Evolutionary conservation across 1,284 basidiomycete species (phyloP), one percentile per base, ranked within the genome.

Genomic region (Pseudozyma hubeiensis): DNA sequence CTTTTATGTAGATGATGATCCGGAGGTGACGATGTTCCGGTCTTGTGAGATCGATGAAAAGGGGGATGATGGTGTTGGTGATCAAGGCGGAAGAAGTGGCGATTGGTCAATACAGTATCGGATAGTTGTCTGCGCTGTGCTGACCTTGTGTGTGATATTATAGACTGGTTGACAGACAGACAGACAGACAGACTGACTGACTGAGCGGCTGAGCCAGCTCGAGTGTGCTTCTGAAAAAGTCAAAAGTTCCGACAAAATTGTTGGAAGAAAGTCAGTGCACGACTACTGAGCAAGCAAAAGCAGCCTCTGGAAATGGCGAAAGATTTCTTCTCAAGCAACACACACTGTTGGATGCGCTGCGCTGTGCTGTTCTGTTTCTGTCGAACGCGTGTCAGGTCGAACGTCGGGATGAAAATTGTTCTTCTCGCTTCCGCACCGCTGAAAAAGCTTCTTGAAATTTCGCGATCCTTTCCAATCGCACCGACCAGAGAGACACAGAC

Each of bases 371-470:
- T 16, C 35, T 10, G 14, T 14, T 37, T 24, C 24, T 24, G 24
- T 24, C 24, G 40, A 37, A 14, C 35, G 35, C 47, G 29, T 37
- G 24, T 19, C 44, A 14, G 13, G 10, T 16, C 7, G 40, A 41
- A n/a, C 2, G 14, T 24, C 31, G 9, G 29, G 41, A 14, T 7
- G 29, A 44, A 54, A 53, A 35, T 54, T 60, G 61, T 69, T 69
- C 66, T 69, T 69, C 61, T 64, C 61, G 61, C 61, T 69, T 69
- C 66, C 44, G 56, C 66, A 50, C 64, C 52, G 53, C 24, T 24
- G 24, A 24, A 24, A 24, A 24, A 53, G 52, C 61, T 69, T 69
- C 61, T 33, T 64, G 66, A 64, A 69, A 31, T 52, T 69, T 69
- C 66, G 60, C 66, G 56, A 56, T 56, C 8, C 43, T 13, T 24